Evolutionary conservation across 371 early-diverging fungal genomes (phyloP).

Genomic region (Zychaea mexicana): DNA sequence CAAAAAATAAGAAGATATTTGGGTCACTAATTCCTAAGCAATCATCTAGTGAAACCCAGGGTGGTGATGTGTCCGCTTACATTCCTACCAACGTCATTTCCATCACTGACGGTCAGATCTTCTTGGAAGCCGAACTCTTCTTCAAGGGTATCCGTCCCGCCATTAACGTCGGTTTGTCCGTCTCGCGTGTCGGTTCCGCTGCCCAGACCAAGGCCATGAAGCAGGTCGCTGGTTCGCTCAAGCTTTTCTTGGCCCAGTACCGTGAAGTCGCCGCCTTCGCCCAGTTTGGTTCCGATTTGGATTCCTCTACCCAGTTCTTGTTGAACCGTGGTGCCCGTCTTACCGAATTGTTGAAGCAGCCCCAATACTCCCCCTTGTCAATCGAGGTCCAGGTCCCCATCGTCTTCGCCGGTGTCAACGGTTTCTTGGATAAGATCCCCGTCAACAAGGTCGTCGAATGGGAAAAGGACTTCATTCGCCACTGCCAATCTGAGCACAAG

Average conservation of each 20-base stretch:
- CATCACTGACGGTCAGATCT: constrained; percentile 90
- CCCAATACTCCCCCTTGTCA: constrained; percentile 90
- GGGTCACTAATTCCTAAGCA: not conserved
- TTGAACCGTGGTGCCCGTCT: constrained; percentile 98
- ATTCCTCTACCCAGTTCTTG: constrained; percentile 97
- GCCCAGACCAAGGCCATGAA: constrained; percentile 99
- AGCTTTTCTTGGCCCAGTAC: constrained; percentile 97
- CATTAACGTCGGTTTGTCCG: constrained; percentile 98
- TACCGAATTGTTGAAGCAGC: constrained; percentile 94
- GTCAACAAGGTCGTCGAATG: constrained; percentile 88
- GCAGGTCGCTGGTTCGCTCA: constrained; percentile 97
- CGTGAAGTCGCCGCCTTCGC: constrained; percentile 99
- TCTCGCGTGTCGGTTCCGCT: constrained; percentile 97
- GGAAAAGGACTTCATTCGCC: constrained; percentile 88
- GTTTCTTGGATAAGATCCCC: constrained; percentile 95
- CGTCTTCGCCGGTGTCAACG: constrained; percentile 95
- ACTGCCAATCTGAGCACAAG: constrained; percentile 84
- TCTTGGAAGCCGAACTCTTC: constrained; percentile 98
- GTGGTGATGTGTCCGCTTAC: constrained; percentile 98
- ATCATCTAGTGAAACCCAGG: constrained; percentile 85
- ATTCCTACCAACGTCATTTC: constrained; percentile 99
- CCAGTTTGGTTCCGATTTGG: constrained; percentile 97
- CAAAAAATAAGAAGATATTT: not conserved
- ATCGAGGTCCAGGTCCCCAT: constrained; percentile 93
- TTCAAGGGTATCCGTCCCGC: constrained; percentile 98